phyloP scores from a whole-genome alignment of 176 grass and related monocot species.

The Miscanthus lutarioriparius region DNA sequence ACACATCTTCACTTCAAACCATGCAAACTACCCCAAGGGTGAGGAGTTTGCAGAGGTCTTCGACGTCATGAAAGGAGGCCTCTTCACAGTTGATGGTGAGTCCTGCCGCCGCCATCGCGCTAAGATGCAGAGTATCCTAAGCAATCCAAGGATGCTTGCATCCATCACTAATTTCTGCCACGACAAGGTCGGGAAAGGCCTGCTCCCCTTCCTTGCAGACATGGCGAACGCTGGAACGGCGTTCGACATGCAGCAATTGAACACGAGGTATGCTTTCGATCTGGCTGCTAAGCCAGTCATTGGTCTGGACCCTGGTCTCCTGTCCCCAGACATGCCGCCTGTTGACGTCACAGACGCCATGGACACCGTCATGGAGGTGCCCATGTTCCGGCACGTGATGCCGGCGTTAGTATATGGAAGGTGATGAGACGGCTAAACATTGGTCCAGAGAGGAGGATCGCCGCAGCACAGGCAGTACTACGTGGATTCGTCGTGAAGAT shows the following conservation, averaged over 20 bases:
- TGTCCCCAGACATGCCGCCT: not conserved
- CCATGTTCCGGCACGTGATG: not conserved
- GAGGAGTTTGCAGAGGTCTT: slow-evolving; percentile 20
- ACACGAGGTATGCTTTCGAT: not conserved
- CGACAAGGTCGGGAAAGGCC: not conserved
- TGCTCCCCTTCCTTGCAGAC: not conserved
- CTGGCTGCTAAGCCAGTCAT: not conserved
- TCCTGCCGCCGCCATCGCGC: not conserved
- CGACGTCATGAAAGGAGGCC: slow-evolving; percentile 28
- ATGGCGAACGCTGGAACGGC: not conserved
- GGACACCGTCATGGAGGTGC: not conserved
- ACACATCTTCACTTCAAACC: slow-evolving; percentile 38
- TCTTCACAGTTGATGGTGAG: slow-evolving; percentile 38
- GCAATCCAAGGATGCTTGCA: no score
- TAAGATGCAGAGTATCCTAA: not conserved
- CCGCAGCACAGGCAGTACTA: not conserved
- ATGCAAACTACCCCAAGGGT: slow-evolving; percentile 40
- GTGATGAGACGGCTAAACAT: not conserved
- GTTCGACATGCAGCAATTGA: not conserved
- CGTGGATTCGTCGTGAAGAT: slow-evolving; percentile 1
- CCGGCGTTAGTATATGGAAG: slow-evolving; percentile 39
- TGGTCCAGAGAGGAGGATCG: slow-evolving; percentile 24
- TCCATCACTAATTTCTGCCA: not conserved
- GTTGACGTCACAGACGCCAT: not conserved
- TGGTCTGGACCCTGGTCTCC: not conserved